Conservation (phyloP, 106 monocot genomes). For the Dioscorea alata region DNA sequence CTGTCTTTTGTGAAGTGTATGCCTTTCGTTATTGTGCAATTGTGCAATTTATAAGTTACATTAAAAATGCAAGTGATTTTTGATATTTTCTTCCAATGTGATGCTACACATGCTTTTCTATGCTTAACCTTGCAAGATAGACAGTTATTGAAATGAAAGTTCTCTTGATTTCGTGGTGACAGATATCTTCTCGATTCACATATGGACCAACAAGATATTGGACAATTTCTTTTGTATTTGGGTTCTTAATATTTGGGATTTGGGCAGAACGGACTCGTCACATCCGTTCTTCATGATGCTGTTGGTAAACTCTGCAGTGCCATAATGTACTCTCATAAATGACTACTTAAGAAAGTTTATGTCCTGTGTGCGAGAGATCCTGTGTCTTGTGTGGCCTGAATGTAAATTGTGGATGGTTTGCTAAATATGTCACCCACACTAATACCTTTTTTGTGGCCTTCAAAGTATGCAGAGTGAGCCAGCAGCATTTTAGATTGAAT, state of each 20-base stretch:
- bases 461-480: too few species aligned
- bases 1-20: neutral
- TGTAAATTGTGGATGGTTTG: too few species aligned
- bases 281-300: constrained; percentile 28
- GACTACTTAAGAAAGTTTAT: too few species aligned
- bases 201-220: constrained; percentile 76
- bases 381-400: too few species aligned
- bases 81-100: neutral
- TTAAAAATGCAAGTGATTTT: neutral
- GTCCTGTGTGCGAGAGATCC: too few species aligned
- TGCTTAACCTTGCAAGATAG: neutral
- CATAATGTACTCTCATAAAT: too few species aligned
- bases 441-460: too few species aligned
- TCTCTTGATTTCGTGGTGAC: constrained; percentile 13
- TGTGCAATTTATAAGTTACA: neutral
- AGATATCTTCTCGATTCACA: constrained; percentile 67
- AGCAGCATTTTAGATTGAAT: too few species aligned
- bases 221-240: constrained; percentile 68
- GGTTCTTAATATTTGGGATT: constrained; percentile 81
- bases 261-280: constrained; percentile 78
- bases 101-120: neutral
- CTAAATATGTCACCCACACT: too few species aligned
- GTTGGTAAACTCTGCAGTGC: too few species aligned
- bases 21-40: neutral
- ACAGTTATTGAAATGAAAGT: neutral